These are phyloP conservation scores for Colletotrichum nymphaeae DNA, from an alignment of 2,329 filamentous ascomycete species.

Conservation along the genomic window DNA sequence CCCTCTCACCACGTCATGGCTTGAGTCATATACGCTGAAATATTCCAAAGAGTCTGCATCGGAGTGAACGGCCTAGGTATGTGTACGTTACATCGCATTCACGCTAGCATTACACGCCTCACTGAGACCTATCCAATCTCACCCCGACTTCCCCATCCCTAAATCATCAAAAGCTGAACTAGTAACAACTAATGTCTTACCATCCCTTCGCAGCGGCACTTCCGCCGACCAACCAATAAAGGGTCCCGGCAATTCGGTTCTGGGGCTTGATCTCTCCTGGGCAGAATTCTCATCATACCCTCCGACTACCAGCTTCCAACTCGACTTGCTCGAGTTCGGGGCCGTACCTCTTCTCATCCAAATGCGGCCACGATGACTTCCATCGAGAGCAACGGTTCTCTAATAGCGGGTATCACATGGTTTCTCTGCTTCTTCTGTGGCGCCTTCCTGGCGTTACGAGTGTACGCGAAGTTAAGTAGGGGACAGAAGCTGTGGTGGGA, in stretches of 20 bases:
- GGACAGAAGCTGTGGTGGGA: conserved; percentile 39
- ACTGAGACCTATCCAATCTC: not conserved
- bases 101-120: not conserved
- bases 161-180: not conserved
- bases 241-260: not conserved
- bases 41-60: not conserved
- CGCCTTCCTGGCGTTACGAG: conserved; percentile 36
- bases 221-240: not conserved
- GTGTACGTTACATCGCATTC: not conserved
- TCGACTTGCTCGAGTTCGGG: conserved; percentile 2
- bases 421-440: conserved; percentile 40
- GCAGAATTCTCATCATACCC: not conserved
- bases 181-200: not conserved
- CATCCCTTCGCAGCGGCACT: not conserved
- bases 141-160: not conserved
- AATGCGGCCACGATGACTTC: conserved; percentile 4
- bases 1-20: not conserved
- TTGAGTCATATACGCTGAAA: not conserved
- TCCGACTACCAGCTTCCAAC: not conserved
- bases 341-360: not conserved
- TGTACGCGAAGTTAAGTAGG: conserved; percentile 39
- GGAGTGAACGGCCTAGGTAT: not conserved
- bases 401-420: conserved; percentile 42
- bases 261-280: not conserved
- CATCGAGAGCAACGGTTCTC: conserved; percentile 15